These are phyloP conservation scores for Fusarium austroafricanum DNA, from an alignment of 2,329 filamentous ascomycete genomes.

Conservation along the genomic window DNA sequence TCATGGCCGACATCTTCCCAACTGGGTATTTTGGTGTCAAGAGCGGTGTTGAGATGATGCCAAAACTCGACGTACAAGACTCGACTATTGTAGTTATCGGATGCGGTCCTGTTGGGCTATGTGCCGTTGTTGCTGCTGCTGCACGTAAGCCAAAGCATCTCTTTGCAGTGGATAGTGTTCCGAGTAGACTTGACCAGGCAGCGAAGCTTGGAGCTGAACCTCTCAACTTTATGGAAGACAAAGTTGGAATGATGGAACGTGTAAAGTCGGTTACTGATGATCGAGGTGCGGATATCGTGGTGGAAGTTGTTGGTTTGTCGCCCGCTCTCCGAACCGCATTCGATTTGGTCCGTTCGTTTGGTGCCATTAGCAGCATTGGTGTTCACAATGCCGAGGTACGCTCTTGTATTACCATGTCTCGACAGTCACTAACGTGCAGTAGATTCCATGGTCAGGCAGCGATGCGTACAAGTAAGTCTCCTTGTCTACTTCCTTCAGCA, in stretches of 20 bases:
- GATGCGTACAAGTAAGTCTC: conserved; percentile 67
- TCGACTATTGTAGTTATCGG: conserved; percentile 83
- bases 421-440: background rate
- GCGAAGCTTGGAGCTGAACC: conserved; percentile 81
- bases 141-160: conserved; percentile 79
- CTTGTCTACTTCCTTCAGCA: background rate
- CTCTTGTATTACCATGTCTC: background rate
- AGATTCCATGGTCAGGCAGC: conserved; percentile 74
- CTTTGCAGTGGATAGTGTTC: conserved; percentile 82
- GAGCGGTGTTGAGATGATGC: conserved; percentile 77
- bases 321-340: conserved; percentile 76
- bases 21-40: conserved; percentile 85
- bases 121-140: conserved; percentile 80
- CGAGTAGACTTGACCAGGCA: conserved; percentile 78
- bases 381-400: conserved; percentile 78
- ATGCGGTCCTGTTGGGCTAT: conserved; percentile 87
- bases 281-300: conserved; percentile 84
- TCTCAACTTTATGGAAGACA: conserved; percentile 78
- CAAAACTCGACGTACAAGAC: conserved; percentile 47
- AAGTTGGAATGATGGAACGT: conserved; percentile 71
- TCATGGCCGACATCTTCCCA: conserved; percentile 95
- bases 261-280: conserved; percentile 81
- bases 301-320: conserved; percentile 81
- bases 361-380: conserved; percentile 78
- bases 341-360: conserved; percentile 77